Percentiles rank a stretch among this genome's conserved stretches.
Conservation (phyloP, 192 early-diverging fungal species). For the Linnemannia zychae region DNA sequence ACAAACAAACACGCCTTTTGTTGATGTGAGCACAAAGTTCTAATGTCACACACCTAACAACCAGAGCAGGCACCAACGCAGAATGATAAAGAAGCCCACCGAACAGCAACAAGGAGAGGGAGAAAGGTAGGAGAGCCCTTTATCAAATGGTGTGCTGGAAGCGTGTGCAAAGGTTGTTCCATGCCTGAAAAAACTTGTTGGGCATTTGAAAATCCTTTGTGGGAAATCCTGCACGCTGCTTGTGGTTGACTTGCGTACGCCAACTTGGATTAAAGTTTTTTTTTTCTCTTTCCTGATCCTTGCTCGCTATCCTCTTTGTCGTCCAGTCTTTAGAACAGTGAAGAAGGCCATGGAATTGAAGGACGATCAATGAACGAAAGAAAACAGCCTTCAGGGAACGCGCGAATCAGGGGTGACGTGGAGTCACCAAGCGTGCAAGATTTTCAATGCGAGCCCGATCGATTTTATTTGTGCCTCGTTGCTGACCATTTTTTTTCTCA, state of each 20-base stretch:
- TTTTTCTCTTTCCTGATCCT: neutral
- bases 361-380: neutral
- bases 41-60: constrained; percentile 2
- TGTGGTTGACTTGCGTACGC: neutral
- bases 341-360: constrained; percentile 1
- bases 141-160: neutral
- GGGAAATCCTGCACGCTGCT: neutral
- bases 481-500: neutral
- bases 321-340: neutral
- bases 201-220: neutral
- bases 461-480: too few relatives aligned
- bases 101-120: too few relatives aligned
- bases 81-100: neutral
- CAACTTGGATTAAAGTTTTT: neutral
- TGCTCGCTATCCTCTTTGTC: neutral
- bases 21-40: constrained; percentile 4
- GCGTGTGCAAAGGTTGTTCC: neutral
- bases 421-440: too few relatives aligned
- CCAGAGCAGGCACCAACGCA: too few relatives aligned
- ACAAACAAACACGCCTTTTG: constrained; percentile 10
- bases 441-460: neutral
- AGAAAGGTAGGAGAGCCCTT: neutral
- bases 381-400: neutral
- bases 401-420: too few relatives aligned
- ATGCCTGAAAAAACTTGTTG: neutral